Percentiles rank a stretch among this genome's conserved stretches.
phyloP scores from a whole-genome alignment of 2,329 filamentous ascomycete genomes.

The Teratosphaeria gauchensis region DNA sequence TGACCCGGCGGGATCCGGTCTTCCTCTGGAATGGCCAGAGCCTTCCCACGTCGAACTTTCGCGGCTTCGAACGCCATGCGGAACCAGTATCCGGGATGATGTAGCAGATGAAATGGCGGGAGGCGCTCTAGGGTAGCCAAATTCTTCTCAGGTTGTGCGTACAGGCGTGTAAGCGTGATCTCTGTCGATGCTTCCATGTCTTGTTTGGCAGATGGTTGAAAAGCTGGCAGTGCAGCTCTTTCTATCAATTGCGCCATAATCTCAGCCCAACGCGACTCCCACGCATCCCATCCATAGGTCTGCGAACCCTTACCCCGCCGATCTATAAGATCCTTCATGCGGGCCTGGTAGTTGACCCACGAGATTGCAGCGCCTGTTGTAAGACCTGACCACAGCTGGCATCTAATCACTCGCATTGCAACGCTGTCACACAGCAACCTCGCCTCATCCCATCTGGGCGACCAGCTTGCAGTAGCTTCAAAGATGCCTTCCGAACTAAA shows the following conservation, averaged over 20 bases:
- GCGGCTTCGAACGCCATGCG: conserved; percentile 45
- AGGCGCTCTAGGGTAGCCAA: conserved; percentile 39
- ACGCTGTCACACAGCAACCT: conserved; percentile 75
- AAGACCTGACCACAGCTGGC: conserved; percentile 69
- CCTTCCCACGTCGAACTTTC: conserved; percentile 40
- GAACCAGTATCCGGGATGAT: conserved; percentile 55
- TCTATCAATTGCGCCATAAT: conserved; percentile 52
- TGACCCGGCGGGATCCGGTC: conserved; percentile 47
- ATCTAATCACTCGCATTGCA: conserved; percentile 70
- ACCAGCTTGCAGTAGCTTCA: conserved; percentile 84
- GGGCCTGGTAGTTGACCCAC: conserved; percentile 69
- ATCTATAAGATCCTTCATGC: conserved; percentile 68
- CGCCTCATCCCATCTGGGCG: conserved; percentile 83
- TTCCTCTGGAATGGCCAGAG: conserved; percentile 49
- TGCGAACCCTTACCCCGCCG: conserved; percentile 73
- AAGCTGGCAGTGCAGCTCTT: conserved; percentile 40
- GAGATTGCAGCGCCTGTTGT: conserved; percentile 69
- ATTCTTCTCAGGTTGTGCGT: conserved; percentile 42
- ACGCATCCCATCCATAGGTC: conserved; percentile 90
- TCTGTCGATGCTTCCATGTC: conserved; percentile 8
- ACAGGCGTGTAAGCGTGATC: conserved; percentile 22
- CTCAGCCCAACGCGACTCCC: conserved; percentile 67
- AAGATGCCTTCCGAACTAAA: conserved; percentile 69
- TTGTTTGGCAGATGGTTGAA: conserved; percentile 19
- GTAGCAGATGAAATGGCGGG: conserved; percentile 49